These are phyloP conservation scores for Neocucurbitaria cava DNA, from an alignment of 2,329 filamentous ascomycete species.

Conservation along the genomic window DNA sequence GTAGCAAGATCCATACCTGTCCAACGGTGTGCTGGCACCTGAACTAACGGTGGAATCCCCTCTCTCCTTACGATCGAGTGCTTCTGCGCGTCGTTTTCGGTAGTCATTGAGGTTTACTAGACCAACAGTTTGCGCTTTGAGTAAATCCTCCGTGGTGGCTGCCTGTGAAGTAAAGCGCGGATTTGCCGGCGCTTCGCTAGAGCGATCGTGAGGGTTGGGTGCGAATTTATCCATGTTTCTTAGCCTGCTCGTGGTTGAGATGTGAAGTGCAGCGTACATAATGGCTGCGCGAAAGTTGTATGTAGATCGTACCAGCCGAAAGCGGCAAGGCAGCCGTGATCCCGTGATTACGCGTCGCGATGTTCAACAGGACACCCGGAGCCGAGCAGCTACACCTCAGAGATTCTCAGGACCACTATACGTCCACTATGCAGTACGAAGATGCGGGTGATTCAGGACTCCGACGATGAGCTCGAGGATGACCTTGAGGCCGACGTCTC, in stretches of 20 bases:
- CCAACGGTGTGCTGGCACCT: slow-evolving; percentile 61
- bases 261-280: neutral
- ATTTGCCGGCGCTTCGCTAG: slow-evolving; percentile 40
- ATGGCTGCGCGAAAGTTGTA: neutral
- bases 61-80: slow-evolving; percentile 87
- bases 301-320: slow-evolving; percentile 9
- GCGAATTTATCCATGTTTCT: slow-evolving; percentile 40
- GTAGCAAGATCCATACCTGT: slow-evolving; percentile 60
- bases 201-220: slow-evolving; percentile 24
- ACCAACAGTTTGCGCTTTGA: slow-evolving; percentile 87
- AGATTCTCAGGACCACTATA: neutral
- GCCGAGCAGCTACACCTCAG: neutral
- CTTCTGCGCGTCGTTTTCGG: slow-evolving; percentile 92
- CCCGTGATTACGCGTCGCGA: slow-evolving; percentile 29
- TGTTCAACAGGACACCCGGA: neutral
- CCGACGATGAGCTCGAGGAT: slow-evolving; percentile 47
- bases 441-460: slow-evolving; percentile 46
- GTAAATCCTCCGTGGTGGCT: slow-evolving; percentile 77
- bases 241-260: neutral
- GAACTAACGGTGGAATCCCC: slow-evolving; percentile 72
- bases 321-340: slow-evolving; percentile 8
- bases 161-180: slow-evolving; percentile 77
- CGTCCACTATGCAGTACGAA: slow-evolving; percentile 14
- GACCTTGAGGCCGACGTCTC: slow-evolving; percentile 26
- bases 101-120: slow-evolving; percentile 93